Evolutionary conservation across 1,284 basidiomycete species (phyloP).

Genomic region (Cutaneotrichosporon sp.): DNA sequence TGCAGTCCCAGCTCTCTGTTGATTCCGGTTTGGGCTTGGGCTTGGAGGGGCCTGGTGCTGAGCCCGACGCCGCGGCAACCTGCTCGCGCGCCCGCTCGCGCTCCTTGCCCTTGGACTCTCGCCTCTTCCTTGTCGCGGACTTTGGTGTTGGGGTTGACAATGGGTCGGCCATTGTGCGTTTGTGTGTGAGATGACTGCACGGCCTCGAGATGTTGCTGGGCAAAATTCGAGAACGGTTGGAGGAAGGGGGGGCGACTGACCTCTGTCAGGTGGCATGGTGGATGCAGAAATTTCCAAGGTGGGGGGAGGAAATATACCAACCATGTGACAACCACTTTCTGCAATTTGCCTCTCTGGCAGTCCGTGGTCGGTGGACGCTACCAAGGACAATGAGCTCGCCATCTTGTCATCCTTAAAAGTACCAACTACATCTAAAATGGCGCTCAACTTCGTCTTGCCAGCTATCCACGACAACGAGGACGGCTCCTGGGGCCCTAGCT

Average conservation of each 20-base stretch:
- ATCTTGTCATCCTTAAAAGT: no score
- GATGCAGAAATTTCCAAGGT: slow-evolving; percentile 11
- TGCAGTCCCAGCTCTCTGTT: slow-evolving; percentile 36
- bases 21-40: slow-evolving; percentile 15
- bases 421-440: slow-evolving; percentile 32
- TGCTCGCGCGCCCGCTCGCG: slow-evolving; percentile 18
- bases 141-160: not conserved
- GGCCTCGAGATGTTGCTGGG: not conserved
- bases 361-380: not conserved
- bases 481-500: slow-evolving; percentile 55
- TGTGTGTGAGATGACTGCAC: not conserved
- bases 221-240: slow-evolving; percentile 12
- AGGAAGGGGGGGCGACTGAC: not conserved
- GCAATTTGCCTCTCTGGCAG: not conserved
- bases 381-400: slow-evolving; percentile 7
- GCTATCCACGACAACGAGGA: slow-evolving; percentile 54
- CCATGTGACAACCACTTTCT: slow-evolving; percentile 10
- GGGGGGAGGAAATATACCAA: not conserved
- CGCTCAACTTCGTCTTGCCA: slow-evolving; percentile 50
- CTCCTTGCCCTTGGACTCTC: slow-evolving; percentile 33
- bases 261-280: not conserved
- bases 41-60: slow-evolving; percentile 18
- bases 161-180: slow-evolving; percentile 7
- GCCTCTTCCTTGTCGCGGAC: slow-evolving; percentile 1
- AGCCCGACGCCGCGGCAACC: not conserved